Conservation (phyloP, 495 filamentous ascomycete species). For the Chlorociboria aeruginascens region DNA sequence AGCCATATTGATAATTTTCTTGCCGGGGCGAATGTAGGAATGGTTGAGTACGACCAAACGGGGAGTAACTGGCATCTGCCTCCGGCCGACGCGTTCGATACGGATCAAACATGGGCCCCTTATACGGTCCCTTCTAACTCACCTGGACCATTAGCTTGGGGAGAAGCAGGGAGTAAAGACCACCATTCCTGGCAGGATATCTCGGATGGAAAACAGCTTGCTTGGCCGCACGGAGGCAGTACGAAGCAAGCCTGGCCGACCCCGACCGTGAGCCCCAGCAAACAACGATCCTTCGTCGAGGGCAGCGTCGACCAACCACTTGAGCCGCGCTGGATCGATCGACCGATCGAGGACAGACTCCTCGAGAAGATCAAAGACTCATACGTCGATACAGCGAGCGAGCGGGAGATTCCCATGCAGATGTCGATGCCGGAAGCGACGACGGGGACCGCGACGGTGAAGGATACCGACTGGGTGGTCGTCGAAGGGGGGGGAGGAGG, state of each 20-base stretch:
- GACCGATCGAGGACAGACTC: no score
- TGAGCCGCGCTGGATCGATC: no score
- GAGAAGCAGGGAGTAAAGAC: neutral
- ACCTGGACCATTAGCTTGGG: constrained; percentile 1
- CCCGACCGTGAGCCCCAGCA: no score
- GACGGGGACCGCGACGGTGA: no score
- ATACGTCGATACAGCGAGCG: no score
- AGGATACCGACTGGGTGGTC: no score
- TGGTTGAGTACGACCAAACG: constrained; percentile 5
- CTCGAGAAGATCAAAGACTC: no score
- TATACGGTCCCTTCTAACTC: constrained; percentile 7
- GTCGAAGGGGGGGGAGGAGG: no score
- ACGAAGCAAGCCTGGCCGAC: neutral
- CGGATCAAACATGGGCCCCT: constrained; percentile 6
- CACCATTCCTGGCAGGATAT: neutral
- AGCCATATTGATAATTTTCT: constrained; percentile 10
- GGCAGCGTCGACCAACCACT: no score
- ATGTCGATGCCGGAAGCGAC: no score
- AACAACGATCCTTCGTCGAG: no score
- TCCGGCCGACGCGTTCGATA: constrained; percentile 4
- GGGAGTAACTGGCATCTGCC: constrained; percentile 5
- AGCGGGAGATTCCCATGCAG: no score
- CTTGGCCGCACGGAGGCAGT: neutral
- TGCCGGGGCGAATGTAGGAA: neutral
- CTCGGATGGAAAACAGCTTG: neutral